Evolutionary conservation across 192 early-diverging fungal genomes (phyloP).

Genomic region (Martensiomyces pterosporus): DNA sequence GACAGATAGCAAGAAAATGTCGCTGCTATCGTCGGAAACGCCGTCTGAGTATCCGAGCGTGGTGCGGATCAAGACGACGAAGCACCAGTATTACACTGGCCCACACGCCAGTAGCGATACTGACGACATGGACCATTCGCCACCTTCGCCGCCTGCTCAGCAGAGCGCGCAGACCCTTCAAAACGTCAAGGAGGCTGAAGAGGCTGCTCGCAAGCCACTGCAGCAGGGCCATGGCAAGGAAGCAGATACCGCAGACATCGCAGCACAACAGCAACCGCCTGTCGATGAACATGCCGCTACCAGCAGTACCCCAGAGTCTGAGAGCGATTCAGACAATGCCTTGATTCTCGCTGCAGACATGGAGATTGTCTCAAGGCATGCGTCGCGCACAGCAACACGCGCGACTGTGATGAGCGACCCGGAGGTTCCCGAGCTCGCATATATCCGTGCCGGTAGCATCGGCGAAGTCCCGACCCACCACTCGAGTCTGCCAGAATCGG

Average conservation of each 20-base stretch:
- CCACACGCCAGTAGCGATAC: background rate
- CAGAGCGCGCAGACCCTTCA: no score
- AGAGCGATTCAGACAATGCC: slow-evolving; percentile 9
- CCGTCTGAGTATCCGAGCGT: no score
- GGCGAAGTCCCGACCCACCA: background rate
- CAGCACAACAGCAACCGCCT: background rate
- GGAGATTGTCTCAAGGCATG: slow-evolving; percentile 9
- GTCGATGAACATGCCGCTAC: no score
- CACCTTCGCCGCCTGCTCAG: background rate
- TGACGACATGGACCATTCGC: background rate
- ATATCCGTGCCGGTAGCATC: background rate
- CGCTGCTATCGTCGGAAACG: background rate
- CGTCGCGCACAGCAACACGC: slow-evolving; percentile 17
- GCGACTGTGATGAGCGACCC: slow-evolving; percentile 19
- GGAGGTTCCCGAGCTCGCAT: slow-evolving; percentile 11
- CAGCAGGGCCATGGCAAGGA: background rate
- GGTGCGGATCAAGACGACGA: background rate
- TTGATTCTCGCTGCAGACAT: slow-evolving; percentile 33
- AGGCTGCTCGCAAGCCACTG: no score
- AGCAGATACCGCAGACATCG: background rate
- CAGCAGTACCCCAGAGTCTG: no score
- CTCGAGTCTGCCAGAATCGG: background rate
- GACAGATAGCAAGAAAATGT: background rate
- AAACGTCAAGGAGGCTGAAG: no score
- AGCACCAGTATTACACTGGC: background rate